Conservation (phyloP, 139 green algal genomes). For the Coelastrella sp. region DNA sequence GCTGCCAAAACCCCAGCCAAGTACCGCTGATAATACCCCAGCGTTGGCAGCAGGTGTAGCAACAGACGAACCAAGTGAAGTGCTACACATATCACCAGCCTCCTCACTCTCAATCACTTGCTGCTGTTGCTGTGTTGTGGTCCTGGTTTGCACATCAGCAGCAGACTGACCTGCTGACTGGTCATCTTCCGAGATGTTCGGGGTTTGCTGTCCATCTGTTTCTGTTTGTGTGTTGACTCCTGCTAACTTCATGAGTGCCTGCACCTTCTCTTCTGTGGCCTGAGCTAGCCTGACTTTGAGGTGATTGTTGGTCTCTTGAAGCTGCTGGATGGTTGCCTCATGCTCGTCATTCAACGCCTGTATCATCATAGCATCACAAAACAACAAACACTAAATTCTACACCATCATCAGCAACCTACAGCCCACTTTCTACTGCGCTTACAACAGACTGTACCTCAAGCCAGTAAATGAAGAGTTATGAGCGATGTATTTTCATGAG, state of each 20-base stretch:
- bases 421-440: too few species aligned
- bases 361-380: too few species aligned
- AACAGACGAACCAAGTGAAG: background rate
- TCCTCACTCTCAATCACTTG: background rate
- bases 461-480: too few species aligned
- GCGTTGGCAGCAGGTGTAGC: background rate
- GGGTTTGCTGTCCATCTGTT: too few species aligned
- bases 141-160: too few species aligned
- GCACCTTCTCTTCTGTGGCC: conserved; percentile 8
- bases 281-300: background rate
- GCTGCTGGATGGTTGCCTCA: background rate
- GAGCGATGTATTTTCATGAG: too few species aligned
- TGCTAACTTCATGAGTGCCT: background rate
- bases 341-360: conserved; percentile 2
- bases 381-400: too few species aligned
- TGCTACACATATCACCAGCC: background rate
- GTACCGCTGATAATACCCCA: background rate
- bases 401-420: too few species aligned
- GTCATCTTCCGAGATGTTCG: too few species aligned
- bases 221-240: background rate
- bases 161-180: too few species aligned
- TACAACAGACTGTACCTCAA: too few species aligned
- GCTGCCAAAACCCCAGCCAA: background rate
- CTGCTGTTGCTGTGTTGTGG: conserved; percentile 9
- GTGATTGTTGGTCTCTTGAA: background rate